These are phyloP conservation scores for Canavalia gladiata DNA, from an alignment of 306 rosid species.

Conservation along the genomic window DNA sequence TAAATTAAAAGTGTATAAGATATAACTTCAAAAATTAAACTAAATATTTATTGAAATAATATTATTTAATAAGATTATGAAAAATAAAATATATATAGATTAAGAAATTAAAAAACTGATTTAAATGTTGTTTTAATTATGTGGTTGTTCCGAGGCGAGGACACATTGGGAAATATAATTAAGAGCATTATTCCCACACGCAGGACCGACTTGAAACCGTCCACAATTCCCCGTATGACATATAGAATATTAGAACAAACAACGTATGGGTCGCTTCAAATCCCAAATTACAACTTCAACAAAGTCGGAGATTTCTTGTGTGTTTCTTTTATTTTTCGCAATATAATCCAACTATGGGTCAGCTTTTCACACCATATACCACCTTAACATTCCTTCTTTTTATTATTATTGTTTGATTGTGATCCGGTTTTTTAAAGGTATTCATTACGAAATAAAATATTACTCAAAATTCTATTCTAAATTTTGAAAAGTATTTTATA, in stretches of 20 bases:
- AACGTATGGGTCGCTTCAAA: background rate
- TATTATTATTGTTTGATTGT: background rate
- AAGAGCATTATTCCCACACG: background rate
- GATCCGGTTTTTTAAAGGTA: too few species aligned
- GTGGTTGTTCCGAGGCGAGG: background rate
- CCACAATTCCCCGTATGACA: too few species aligned
- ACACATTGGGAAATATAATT: too few species aligned
- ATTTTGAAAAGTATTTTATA: too few species aligned
- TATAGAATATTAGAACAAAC: background rate
- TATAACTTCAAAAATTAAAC: too few species aligned
- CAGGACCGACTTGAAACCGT: background rate
- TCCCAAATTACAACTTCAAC: background rate
- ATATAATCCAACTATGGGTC: background rate
- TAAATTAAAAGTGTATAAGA: too few species aligned
- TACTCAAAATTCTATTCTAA: too few species aligned
- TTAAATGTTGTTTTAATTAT: background rate
- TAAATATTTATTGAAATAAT: too few species aligned
- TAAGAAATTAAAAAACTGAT: too few species aligned
- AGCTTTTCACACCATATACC: background rate
- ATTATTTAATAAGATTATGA: too few species aligned
- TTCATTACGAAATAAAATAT: too few species aligned
- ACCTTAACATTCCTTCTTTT: background rate
- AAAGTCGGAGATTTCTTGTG: conserved; percentile 25
- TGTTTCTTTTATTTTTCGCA: background rate
- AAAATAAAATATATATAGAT: too few species aligned